These are phyloP conservation scores for Candida nanaspora DNA, from an alignment of 805 yeast genomes.

Conservation along the genomic window DNA sequence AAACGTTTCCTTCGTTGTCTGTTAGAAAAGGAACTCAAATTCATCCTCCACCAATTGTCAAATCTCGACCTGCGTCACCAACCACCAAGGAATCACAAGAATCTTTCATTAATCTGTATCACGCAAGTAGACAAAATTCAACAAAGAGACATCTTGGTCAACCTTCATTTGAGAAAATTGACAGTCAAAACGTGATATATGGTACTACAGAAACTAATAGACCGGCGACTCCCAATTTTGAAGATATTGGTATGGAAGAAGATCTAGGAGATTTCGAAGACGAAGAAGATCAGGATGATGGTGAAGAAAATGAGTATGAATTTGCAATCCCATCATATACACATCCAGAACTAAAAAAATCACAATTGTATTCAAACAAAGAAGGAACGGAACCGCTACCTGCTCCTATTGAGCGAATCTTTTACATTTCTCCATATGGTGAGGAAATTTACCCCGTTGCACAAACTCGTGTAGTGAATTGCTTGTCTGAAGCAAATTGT, in stretches of 20 bases:
- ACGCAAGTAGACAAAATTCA: neutral
- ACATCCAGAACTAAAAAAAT: constrained; percentile 68
- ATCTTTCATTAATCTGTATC: neutral
- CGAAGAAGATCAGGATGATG: constrained; percentile 16
- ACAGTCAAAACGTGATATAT: constrained; percentile 13
- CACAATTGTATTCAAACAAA: constrained; percentile 71
- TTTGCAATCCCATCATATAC: constrained; percentile 66
- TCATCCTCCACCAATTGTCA: constrained; percentile 16
- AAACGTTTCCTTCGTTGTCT: neutral
- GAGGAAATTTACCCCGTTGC: constrained; percentile 78
- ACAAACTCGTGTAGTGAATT: constrained; percentile 49
- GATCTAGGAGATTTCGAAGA: neutral
- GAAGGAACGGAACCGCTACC: constrained; percentile 52
- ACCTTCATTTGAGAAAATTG: constrained; percentile 5
- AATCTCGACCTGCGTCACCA: constrained; percentile 12
- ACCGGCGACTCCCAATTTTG: neutral
- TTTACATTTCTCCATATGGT: constrained; percentile 82
- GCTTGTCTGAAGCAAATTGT: constrained; percentile 42
- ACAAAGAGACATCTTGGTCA: constrained; percentile 1
- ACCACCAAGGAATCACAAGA: neutral
- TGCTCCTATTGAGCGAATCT: constrained; percentile 66
- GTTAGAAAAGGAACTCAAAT: constrained; percentile 11
- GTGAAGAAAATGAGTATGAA: constrained; percentile 32
- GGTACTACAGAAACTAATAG: constrained; percentile 6
- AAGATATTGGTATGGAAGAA: neutral